Base-by-base conservation (phyloP, 2,329 filamentous ascomycete species). In the Dothideomycetes sp. region DNA sequence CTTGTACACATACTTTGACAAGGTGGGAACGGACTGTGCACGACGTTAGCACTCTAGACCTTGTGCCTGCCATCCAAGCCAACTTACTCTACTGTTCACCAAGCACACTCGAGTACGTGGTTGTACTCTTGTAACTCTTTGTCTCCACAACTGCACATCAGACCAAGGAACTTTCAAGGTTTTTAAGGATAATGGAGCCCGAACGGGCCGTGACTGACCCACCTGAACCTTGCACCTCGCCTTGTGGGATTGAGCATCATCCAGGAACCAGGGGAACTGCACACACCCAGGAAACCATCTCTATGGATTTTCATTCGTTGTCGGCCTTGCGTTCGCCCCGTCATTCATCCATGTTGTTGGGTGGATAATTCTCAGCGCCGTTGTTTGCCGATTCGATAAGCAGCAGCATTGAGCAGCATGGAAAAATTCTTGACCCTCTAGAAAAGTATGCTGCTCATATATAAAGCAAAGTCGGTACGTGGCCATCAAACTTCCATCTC, bases 91-190 rank as follows among this genome's bases (percentile, higher is more conserved):
- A n/a, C n/a, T n/a, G n/a, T n/a, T n/a, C n/a, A n/a, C n/a, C n/a
- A n/a, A n/a, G n/a, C n/a, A n/a, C n/a, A n/a, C n/a, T n/a, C n/a
- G n/a, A n/a, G n/a, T n/a, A n/a, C n/a, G n/a, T n/a, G n/a, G n/a
- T n/a, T n/a, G n/a, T n/a, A n/a, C n/a, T n/a, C n/a, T n/a, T n/a
- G n/a, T n/a, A n/a, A n/a, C n/a, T n/a, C 35, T 28, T 23, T 31
- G 35, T 38, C 35, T 38, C 35, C 35, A 38, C 35, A 38, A n/a
- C 35, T 28, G 35, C 30, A 31, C 35, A 31, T 38, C 35, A 38
- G 33, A 20, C 37, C 28, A 25, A 19, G 3, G 10, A 9, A 12
- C 33, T 28, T 20, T 40, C 22, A 18, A 40, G 8, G 16, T 29
- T 17, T 32, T n/a, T n/a, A n/a, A n/a, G n/a, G n/a, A n/a, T n/a